Conservation (phyloP, 352 stramenopile genomes). For the Pythium aristosporum region DNA sequence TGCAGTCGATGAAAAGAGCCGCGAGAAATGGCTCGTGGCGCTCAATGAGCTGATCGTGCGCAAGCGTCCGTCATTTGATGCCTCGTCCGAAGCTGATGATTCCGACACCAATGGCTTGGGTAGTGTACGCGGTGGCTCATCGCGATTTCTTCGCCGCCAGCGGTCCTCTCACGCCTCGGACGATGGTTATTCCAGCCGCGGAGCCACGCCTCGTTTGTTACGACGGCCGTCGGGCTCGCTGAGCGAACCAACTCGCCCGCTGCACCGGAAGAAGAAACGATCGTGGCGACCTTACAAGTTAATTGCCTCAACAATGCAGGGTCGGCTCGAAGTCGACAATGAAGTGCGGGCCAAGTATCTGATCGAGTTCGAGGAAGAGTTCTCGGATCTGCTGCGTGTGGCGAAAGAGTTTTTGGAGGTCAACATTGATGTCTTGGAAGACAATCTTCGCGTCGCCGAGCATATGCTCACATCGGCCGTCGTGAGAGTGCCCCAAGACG, state of each 20-base stretch:
- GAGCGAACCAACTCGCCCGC: constrained; percentile 19
- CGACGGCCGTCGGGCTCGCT: constrained; percentile 10
- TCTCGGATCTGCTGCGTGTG: constrained; percentile 41
- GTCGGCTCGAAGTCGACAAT: constrained; percentile 42
- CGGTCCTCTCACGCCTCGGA: constrained; percentile 57
- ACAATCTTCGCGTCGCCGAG: constrained; percentile 60
- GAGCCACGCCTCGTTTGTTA: background rate
- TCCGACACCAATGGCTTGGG: constrained; percentile 44
- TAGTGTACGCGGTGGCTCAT: constrained; percentile 1
- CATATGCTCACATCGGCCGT: constrained; percentile 61
- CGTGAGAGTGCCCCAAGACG: constrained; percentile 48
- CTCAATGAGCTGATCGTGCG: constrained; percentile 83
- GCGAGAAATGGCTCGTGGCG: constrained; percentile 66
- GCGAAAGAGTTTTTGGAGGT: constrained; percentile 45
- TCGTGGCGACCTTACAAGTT: constrained; percentile 80
- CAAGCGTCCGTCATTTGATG: constrained; percentile 72
- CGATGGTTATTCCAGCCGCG: constrained; percentile 28
- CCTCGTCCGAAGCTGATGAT: constrained; percentile 43
- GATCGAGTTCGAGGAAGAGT: constrained; percentile 43
- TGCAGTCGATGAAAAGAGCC: constrained; percentile 54
- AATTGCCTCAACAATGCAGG: constrained; percentile 74
- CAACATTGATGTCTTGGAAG: constrained; percentile 73
- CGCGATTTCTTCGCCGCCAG: constrained; percentile 45
- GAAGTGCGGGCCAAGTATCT: constrained; percentile 49
- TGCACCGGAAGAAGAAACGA: constrained; percentile 23